Base-by-base conservation (phyloP, 495 filamentous ascomycete species). In the Aspergillus campestris region DNA sequence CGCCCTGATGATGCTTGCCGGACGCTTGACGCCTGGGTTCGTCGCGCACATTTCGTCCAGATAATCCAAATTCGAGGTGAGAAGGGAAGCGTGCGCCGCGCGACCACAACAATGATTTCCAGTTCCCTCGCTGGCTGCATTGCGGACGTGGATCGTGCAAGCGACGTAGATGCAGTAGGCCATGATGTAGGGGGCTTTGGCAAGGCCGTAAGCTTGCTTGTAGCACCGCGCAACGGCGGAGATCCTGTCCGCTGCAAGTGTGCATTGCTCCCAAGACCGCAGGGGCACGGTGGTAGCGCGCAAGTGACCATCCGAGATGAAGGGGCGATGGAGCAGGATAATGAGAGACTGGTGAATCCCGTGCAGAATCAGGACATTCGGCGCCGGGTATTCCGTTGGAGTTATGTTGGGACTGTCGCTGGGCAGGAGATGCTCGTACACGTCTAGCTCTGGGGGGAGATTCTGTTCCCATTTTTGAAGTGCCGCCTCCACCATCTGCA, bases 291-390 rank as follows among this genome's bases (percentile, higher is more conserved):
- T 24, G 12, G 51, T 55, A 6, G 53, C 50, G 41, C 62, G 42
- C 33, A 55, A 44, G 45, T 52, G 53, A 34, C 46, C 52, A 7
- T 64, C 57, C 9, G 49, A 34, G 1, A 59, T 47, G 24, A 61
- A 61, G 10, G 49, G 58, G 8, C 58, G 58, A 40, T 59, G 49
- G 5, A 59, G 47, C 0, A 59, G 45, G 15, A 61, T 61, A 8
- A 60, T 2, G 0, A 66, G 55, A 0, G 57, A 33, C 14, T 60
- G 8, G 37, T 45, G 44, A 34, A 54, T 40, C 8, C 42, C 49
- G 34, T 47, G 42, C 14, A 55, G 27, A 24, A 42, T 51, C 6
- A 58, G 14, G 24, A 51, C 42, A 44, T 56, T 50, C 8, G 55
- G 54, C 30, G 52, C 39, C 11, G 50, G 44, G n/a, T 3, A 44